These are phyloP conservation scores for Magnusiomyces tetraspermus DNA, from an alignment of 1,139 yeast species.

Conservation along the genomic window DNA sequence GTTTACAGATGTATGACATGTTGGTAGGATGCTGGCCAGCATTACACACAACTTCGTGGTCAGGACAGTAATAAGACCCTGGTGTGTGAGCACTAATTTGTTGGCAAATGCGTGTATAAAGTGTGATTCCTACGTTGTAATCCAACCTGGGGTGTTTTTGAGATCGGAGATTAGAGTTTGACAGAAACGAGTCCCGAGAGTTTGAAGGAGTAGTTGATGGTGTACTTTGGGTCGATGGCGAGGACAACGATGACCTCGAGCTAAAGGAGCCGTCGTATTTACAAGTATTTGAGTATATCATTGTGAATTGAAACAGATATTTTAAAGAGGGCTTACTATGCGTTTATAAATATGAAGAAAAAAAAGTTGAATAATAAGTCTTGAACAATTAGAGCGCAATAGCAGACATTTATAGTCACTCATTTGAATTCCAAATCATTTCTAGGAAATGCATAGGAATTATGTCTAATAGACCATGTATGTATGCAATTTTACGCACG, in stretches of 20 bases:
- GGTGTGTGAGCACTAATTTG: conserved; percentile 8
- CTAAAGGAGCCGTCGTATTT: not conserved
- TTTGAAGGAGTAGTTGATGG: not conserved
- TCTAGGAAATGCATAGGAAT: too few species aligned
- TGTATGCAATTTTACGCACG: too few species aligned
- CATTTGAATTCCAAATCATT: too few species aligned
- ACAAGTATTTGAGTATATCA: too few species aligned
- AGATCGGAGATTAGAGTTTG: not conserved
- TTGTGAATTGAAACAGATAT: too few species aligned
- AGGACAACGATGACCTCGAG: not conserved
- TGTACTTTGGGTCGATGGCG: not conserved
- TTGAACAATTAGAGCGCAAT: too few species aligned
- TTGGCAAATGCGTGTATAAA: conserved; percentile 5
- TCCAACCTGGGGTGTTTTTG: not conserved
- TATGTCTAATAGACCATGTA: too few species aligned
- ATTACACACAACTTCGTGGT: conserved; percentile 11
- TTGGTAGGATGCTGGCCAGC: conserved; percentile 8
- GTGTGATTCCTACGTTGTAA: not conserved
- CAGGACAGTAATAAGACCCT: conserved; percentile 12
- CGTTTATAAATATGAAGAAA: too few species aligned
- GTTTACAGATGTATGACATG: conserved; percentile 2
- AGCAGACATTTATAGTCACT: too few species aligned
- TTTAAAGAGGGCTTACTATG: too few species aligned
- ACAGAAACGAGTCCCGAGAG: not conserved
- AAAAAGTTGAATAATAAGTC: too few species aligned